A percentile compares a stretch with the other conserved stretches of the same genome.
phyloP scores from a whole-genome alignment of 2,329 filamentous ascomycete genomes.

The Acrocalymma vagum region DNA sequence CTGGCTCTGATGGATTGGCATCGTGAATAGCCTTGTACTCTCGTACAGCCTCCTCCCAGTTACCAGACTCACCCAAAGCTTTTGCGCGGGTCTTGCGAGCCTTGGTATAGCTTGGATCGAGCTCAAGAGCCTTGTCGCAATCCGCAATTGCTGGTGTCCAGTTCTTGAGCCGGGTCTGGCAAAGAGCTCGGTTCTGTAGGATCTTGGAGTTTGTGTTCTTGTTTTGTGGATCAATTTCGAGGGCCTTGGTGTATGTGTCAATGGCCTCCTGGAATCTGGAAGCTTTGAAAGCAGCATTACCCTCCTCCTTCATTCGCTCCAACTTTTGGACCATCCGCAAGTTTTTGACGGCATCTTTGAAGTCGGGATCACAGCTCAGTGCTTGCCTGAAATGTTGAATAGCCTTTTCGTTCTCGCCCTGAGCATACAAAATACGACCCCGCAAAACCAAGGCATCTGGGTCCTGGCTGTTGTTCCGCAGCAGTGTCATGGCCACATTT shows the following conservation, averaged over 20 bases:
- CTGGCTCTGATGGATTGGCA: slow-evolving; percentile 80
- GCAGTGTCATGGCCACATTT: slow-evolving; percentile 86
- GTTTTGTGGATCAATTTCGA: slow-evolving; percentile 87
- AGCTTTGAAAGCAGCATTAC: slow-evolving; percentile 88
- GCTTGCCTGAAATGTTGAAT: slow-evolving; percentile 92
- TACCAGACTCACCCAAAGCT: slow-evolving; percentile 81
- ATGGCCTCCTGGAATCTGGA: slow-evolving; percentile 82
- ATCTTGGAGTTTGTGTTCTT: slow-evolving; percentile 95
- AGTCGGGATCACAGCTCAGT: slow-evolving; percentile 89
- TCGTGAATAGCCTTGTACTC: slow-evolving; percentile 91
- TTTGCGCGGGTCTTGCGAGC: slow-evolving; percentile 94
- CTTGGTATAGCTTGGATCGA: slow-evolving; percentile 88
- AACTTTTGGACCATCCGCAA: slow-evolving; percentile 90
- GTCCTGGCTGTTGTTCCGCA: slow-evolving; percentile 88
- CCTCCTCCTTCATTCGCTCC: slow-evolving; percentile 91
- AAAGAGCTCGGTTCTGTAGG: slow-evolving; percentile 90
- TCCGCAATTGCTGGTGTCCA: slow-evolving; percentile 84
- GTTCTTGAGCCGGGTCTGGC: slow-evolving; percentile 82
- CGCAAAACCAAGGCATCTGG: slow-evolving; percentile 92
- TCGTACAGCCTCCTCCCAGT: slow-evolving; percentile 90
- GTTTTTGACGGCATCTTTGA: slow-evolving; percentile 86
- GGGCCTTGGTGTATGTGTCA: slow-evolving; percentile 81
- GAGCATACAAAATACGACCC: slow-evolving; percentile 85
- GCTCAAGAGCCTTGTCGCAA: slow-evolving; percentile 81
- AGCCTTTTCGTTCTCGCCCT: slow-evolving; percentile 95